These are phyloP conservation scores for Nepenthes gracilis DNA, from an alignment of 148 eudicot genomes.

Conservation along the genomic window DNA sequence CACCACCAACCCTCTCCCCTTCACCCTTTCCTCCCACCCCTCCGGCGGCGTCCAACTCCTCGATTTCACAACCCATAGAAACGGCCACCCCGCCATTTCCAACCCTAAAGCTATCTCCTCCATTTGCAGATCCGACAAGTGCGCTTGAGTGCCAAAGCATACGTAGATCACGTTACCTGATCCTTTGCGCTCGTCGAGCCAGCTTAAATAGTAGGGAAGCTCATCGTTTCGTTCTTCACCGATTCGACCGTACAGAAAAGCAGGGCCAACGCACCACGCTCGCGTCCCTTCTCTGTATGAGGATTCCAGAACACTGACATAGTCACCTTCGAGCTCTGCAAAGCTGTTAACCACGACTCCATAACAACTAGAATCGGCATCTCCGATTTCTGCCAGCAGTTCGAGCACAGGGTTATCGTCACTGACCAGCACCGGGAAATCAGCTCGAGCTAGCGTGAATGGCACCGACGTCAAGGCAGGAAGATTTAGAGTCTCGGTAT, in stretches of 20 bases:
- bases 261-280: constrained; percentile 30
- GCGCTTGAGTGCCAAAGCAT: constrained; percentile 23
- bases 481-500: constrained; percentile 3
- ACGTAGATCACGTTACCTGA: constrained; percentile 12
- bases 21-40: constrained; percentile 15
- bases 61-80: constrained; percentile 23
- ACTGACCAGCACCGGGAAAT: constrained; percentile 8
- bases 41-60: constrained; percentile 10
- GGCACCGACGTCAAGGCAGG: constrained; percentile 9
- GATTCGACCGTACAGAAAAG: constrained; percentile 5
- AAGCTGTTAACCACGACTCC: constrained; percentile 25
- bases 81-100: constrained; percentile 14
- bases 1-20: constrained; percentile 14
- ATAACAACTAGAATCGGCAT: constrained; percentile 14
- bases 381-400: constrained; percentile 5
- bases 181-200: constrained; percentile 9
- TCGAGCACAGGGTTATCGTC: constrained; percentile 5
- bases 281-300: constrained; percentile 12
- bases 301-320: constrained; percentile 4
- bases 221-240: not conserved
- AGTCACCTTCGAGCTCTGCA: constrained; percentile 20
- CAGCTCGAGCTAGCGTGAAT: constrained; percentile 12
- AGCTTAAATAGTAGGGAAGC: not conserved
- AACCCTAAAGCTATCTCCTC: constrained; percentile 25
- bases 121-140: constrained; percentile 12